Base-by-base conservation (phyloP, 2,329 filamentous ascomycete genomes). In the Fusarium continuum region DNA sequence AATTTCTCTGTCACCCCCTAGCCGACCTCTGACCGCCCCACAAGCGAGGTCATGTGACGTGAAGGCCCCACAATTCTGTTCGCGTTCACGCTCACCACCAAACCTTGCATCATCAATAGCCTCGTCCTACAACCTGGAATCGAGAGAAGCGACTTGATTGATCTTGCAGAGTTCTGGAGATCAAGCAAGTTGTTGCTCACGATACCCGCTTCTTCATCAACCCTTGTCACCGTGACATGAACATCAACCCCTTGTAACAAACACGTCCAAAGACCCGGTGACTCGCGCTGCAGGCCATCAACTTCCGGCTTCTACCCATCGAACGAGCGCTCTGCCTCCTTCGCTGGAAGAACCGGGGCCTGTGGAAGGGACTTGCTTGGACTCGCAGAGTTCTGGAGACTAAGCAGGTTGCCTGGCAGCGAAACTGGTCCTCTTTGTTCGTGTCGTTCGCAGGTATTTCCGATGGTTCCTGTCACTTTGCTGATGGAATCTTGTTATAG, bases 291-390 rank as follows among this genome's bases (percentile, higher is more conserved):
- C 35, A 36, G 40, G 34, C 34, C 54, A 23, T 54, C 34, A 61
- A 61, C 44, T 55, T 58, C 56, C 56, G 55, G 34, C 13, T 61
- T 57, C 47, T 54, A 61, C 56, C 56, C 55, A 35, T 32, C 35
- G 34, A 61, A 29, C 35, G 48, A 31, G 55, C 10, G 44, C 17
- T 28, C 13, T 28, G 32, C 19, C 22, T 31, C 44, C 31, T 43
- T 61, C 20, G 40, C 8, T 61, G 56, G 56, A 61, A 61, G 39
- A 43, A 61, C 48, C 55, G 58, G 58, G 57, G 28, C 23, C 40
- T 22, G 45, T 35, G 47, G 49, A 62, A 48, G 59, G 39, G 26
- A 26, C 16, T 6, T 44, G 40, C 14, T 45, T 41, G 28, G 6
- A 19, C 31, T 62, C 32, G 59, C 57, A 50, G 59, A 29, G 32